These are phyloP conservation scores for Berberis thunbergii DNA, from an alignment of 164 flowering plant genomes.

Conservation along the genomic window DNA sequence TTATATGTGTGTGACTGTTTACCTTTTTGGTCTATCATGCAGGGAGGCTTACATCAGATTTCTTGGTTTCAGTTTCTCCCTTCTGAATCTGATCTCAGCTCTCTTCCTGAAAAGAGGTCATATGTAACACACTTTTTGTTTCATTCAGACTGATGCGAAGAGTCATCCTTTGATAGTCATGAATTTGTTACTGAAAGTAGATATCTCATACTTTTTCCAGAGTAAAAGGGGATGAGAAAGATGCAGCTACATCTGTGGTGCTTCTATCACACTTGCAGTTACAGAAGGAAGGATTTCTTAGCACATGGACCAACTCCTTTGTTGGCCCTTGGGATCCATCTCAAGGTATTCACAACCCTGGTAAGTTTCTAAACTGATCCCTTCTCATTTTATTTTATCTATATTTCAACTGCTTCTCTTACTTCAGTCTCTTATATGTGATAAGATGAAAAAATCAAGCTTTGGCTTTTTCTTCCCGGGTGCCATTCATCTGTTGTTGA, in stretches of 20 bases:
- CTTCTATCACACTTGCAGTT: slow-evolving; percentile 80
- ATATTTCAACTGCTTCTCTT: neutral
- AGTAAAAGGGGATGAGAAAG: slow-evolving; percentile 56
- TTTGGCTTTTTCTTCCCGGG: slow-evolving; percentile 97
- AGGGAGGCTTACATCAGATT: slow-evolving; percentile 89
- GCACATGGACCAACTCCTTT: slow-evolving; percentile 96
- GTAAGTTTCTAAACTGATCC: slow-evolving; percentile 24
- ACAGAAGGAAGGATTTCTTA: slow-evolving; percentile 84
- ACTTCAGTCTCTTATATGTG: too few relatives aligned
- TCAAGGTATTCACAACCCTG: slow-evolving; percentile 95
- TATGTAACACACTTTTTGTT: neutral
- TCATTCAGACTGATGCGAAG: neutral
- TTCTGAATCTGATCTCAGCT: slow-evolving; percentile 51
- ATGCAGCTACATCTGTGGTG: slow-evolving; percentile 62
- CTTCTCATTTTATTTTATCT: neutral
- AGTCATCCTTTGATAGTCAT: neutral
- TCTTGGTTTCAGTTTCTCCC: slow-evolving; percentile 99
- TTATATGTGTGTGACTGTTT: neutral
- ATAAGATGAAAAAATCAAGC: slow-evolving; percentile 92
- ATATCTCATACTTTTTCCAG: slow-evolving; percentile 20
- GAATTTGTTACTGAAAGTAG: too few relatives aligned
- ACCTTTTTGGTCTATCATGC: slow-evolving; percentile 15
- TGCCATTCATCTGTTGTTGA: slow-evolving; percentile 65
- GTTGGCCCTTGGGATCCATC: slow-evolving; percentile 99
- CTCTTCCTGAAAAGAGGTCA: slow-evolving; percentile 64